A percentile compares a stretch with the other conserved stretches of the same genome.
phyloP scores from a whole-genome alignment of 2,329 filamentous ascomycete species.

The Fusarium algeriense region DNA sequence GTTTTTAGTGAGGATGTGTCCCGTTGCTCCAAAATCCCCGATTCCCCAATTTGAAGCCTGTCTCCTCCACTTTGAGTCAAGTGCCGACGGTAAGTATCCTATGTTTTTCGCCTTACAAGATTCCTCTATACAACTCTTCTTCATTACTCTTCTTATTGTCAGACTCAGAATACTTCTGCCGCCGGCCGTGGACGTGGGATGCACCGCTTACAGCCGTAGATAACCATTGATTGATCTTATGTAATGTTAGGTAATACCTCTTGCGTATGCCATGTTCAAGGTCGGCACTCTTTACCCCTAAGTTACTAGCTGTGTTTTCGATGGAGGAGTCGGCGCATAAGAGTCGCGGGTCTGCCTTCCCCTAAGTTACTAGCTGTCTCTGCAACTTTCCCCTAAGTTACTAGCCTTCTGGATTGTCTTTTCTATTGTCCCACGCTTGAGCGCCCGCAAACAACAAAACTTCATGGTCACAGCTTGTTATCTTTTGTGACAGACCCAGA shows the following conservation, averaged over 20 bases:
- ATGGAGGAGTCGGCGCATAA: constrained; percentile 41
- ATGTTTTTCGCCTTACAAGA: constrained; percentile 44
- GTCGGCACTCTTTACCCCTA: constrained; percentile 44
- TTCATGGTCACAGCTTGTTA: constrained; percentile 8
- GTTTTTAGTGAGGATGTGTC: not conserved
- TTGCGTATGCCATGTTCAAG: constrained; percentile 20
- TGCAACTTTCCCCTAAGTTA: constrained; percentile 43
- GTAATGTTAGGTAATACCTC: constrained; percentile 48
- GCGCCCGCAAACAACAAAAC: constrained; percentile 28
- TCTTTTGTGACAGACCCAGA: constrained; percentile 1
- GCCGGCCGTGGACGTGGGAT: constrained; percentile 43
- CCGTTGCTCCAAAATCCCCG: constrained; percentile 30
- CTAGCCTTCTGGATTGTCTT: constrained; percentile 30
- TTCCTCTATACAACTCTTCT: constrained; percentile 22
- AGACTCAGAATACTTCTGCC: not conserved
- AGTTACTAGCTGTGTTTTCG: constrained; percentile 44
- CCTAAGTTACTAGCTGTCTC: constrained; percentile 44
- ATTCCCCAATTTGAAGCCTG: constrained; percentile 31
- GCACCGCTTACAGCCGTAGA: constrained; percentile 38
- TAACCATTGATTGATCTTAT: constrained; percentile 44
- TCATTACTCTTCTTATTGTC: not conserved
- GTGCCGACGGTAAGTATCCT: constrained; percentile 41
- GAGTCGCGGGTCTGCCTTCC: constrained; percentile 44
- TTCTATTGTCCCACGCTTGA: constrained; percentile 26
- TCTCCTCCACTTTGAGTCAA: constrained; percentile 33